Evolutionary conservation across 345 rosid species (phyloP).

Genomic region (Eutrema yunnanense): DNA sequence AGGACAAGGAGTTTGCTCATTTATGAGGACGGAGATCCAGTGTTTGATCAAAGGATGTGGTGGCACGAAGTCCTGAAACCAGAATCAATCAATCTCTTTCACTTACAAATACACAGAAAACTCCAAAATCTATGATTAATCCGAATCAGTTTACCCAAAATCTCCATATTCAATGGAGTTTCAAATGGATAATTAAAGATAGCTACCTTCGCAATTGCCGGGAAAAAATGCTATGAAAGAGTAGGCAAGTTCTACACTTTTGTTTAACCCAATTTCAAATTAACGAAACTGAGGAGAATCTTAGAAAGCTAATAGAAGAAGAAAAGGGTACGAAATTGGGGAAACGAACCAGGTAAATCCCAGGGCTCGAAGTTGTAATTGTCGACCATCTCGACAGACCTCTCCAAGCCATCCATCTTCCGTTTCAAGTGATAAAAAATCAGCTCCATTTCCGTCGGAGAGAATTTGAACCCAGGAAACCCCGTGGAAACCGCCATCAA

Average conservation of each 20-base stretch:
- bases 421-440: no score
- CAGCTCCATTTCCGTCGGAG: no score
- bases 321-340: neutral
- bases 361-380: no score
- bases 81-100: neutral
- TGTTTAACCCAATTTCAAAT: no score
- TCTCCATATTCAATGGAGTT: neutral
- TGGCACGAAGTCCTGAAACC: slow-evolving; percentile 72
- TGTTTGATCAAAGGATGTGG: slow-evolving; percentile 94
- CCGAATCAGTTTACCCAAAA: slow-evolving; percentile 31
- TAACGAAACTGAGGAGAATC: neutral
- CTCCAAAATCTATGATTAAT: neutral
- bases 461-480: no score
- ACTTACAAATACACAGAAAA: neutral
- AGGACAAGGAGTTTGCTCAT: slow-evolving; percentile 78
- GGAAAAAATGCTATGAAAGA: neutral
- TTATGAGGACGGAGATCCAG: slow-evolving; percentile 82
- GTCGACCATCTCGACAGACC: no score
- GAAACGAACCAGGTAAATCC: no score
- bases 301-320: neutral
- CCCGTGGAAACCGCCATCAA: no score
- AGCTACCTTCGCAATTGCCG: neutral
- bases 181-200: neutral
- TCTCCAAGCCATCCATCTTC: no score
- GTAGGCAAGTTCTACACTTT: no score